Evolutionary conservation across 2,329 filamentous ascomycete species (phyloP), one percentile per base, ranked within the genome.

Genomic region (Nothophaeocryptopus gaeumannii): DNA sequence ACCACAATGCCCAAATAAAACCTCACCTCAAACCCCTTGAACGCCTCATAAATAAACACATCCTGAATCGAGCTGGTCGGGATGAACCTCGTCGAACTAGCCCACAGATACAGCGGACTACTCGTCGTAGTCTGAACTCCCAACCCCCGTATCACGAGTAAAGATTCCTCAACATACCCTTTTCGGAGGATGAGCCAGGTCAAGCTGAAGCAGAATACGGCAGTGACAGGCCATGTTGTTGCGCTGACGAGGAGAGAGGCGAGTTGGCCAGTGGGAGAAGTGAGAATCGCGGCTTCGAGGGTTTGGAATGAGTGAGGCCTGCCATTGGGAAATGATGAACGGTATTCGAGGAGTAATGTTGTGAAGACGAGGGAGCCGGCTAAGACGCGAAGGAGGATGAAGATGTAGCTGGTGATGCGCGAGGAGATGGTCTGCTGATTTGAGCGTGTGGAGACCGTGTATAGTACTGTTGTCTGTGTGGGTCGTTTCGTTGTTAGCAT

Each of bases 1-100:
- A 97, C 89, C 45, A 97, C 86, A 29, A 97, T 88, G 4, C 89
- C 83, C 8, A 99, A 74, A 65, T 96, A 96, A 65, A 92, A 95
- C 35, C 85, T 76, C 32, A 97, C 90, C 71, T 91, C 89, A 64
- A 96, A 95, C 0, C 91, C 91, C 50, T 82, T 83, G 70, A 97
- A 97, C 3, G 91, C 93, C 74, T 99, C 93, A 67, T 96, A 90
- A 43, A 99, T 88, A 46, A 96, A 82, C 49, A 99, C 85, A 67
- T 99, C 93, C 66, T 88, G 88, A 50, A 99, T 95, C 70, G 89
- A 85, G 38, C 86, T 88, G 0, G 92, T 96, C 0, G 93, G 92
- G 51, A 99, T 97, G 69, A 88, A 89, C 42, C 84, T 75, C n/a
- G 83, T 86, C 1, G 78, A 76, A 2, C 80, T 72, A 8, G 76